A percentile compares a stretch with the other conserved stretches of the same genome.
These are phyloP conservation scores for Epichloe sp. DNA, from an alignment of 2,329 filamentous ascomycete genomes.

Conservation along the genomic window DNA sequence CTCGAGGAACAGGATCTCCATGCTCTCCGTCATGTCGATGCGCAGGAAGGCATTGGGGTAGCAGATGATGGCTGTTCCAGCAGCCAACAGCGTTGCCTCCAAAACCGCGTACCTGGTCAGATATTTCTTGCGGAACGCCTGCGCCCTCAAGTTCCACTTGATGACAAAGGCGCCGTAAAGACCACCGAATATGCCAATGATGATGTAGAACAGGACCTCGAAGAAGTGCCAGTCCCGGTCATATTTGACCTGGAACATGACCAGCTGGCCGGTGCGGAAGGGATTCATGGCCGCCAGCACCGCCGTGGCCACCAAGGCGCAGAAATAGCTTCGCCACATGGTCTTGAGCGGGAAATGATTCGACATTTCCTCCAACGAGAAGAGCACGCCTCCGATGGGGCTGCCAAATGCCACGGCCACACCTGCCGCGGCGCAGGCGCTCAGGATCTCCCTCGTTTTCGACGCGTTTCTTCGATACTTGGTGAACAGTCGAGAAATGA, in stretches of 20 bases:
- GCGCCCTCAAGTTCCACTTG: conserved; percentile 87
- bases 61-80: conserved; percentile 78
- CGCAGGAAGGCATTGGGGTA: conserved; percentile 91
- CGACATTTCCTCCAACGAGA: conserved; percentile 96
- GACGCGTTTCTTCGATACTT: conserved; percentile 88
- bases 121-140: conserved; percentile 90
- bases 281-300: conserved; percentile 94
- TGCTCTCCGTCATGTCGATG: conserved; percentile 98
- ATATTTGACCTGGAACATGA: conserved; percentile 98
- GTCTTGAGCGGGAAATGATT: conserved; percentile 94
- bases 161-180: conserved; percentile 95
- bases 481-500: conserved; percentile 82
- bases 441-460: conserved; percentile 90
- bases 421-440: conserved; percentile 85
- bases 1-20: conserved; percentile 94
- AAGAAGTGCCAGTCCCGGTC: conserved; percentile 98
- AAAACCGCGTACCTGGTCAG: conserved; percentile 70
- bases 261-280: conserved; percentile 88
- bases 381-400: conserved; percentile 91
- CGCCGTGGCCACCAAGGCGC: conserved; percentile 85
- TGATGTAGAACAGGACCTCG: conserved; percentile 81
- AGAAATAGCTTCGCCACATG: conserved; percentile 96
- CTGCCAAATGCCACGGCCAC: conserved; percentile 95
- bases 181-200: conserved; percentile 86
- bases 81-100: conserved; percentile 74